phyloP scores from a whole-genome alignment of 106 monocot species.

The Xerophyta viscosa region DNA sequence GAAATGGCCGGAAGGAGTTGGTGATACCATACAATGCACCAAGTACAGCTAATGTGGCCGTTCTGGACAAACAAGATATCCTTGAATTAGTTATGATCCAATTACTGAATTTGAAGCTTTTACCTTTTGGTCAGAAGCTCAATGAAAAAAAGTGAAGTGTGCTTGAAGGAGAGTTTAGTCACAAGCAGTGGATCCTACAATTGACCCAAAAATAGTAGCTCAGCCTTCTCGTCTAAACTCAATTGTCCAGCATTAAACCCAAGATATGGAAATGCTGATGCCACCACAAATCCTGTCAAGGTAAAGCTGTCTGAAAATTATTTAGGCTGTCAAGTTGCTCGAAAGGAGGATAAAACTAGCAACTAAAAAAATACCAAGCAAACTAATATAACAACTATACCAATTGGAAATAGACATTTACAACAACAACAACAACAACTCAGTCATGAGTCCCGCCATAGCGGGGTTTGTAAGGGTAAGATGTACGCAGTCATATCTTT shows the following conservation, averaged over 20 bases:
- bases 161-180: too few species aligned
- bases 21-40: conserved; percentile 86
- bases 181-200: conserved; percentile 32
- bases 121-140: too few species aligned
- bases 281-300: conserved; percentile 71
- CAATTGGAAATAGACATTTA: too few species aligned
- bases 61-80: conserved; percentile 30
- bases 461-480: too few species aligned
- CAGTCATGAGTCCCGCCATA: too few species aligned
- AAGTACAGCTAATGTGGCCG: conserved; percentile 58
- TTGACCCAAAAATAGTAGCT: conserved; percentile 63
- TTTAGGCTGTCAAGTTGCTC: conserved; percentile 20
- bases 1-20: conserved; percentile 62
- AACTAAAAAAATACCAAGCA: neutral
- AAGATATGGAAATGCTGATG: conserved; percentile 58
- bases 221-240: conserved; percentile 81
- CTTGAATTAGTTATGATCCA: too few species aligned
- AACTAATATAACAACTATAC: too few species aligned
- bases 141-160: neutral
- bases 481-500: too few species aligned
- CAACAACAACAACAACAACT: too few species aligned
- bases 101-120: too few species aligned
- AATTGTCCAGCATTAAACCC: conserved; percentile 46
- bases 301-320: conserved; percentile 80
- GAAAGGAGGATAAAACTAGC: too few species aligned